phyloP scores from a whole-genome alignment of 78 protist genomes.

The Dictyostelium intermedium region DNA sequence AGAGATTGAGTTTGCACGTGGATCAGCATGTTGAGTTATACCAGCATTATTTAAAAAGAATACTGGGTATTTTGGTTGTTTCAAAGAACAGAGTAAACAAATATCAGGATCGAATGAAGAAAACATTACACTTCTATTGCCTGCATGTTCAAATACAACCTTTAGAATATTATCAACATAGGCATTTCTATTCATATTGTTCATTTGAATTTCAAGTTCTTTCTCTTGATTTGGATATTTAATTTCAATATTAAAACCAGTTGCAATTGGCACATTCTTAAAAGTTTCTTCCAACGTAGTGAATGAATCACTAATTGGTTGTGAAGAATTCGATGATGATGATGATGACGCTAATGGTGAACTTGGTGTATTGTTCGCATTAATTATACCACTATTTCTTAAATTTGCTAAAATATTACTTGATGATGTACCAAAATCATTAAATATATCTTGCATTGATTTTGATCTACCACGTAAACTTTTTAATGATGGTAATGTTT shows the following conservation, averaged over 20 bases:
- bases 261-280: slow-evolving; percentile 62
- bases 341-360: not conserved
- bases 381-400: not conserved
- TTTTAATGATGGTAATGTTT: not conserved
- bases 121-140: slow-evolving; percentile 79
- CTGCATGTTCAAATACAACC: slow-evolving; percentile 79
- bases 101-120: slow-evolving; percentile 87
- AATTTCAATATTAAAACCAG: slow-evolving; percentile 89
- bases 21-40: slow-evolving; percentile 56
- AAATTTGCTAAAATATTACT: not conserved
- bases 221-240: slow-evolving; percentile 74
- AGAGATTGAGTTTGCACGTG: slow-evolving; percentile 62
- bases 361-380: not conserved
- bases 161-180: slow-evolving; percentile 69
- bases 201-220: not conserved
- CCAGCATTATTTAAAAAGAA: slow-evolving; percentile 85
- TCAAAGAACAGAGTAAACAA: slow-evolving; percentile 39
- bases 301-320: slow-evolving; percentile 35
- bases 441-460: slow-evolving; percentile 35
- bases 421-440: not conserved
- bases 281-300: slow-evolving; percentile 76
- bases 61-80: slow-evolving; percentile 90
- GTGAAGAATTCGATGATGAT: not conserved
- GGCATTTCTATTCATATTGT: slow-evolving; percentile 41
- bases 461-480: slow-evolving; percentile 3